Conservation (phyloP, 768 basidiomycete genomes). For the Lactifluus hygrophoroides region DNA sequence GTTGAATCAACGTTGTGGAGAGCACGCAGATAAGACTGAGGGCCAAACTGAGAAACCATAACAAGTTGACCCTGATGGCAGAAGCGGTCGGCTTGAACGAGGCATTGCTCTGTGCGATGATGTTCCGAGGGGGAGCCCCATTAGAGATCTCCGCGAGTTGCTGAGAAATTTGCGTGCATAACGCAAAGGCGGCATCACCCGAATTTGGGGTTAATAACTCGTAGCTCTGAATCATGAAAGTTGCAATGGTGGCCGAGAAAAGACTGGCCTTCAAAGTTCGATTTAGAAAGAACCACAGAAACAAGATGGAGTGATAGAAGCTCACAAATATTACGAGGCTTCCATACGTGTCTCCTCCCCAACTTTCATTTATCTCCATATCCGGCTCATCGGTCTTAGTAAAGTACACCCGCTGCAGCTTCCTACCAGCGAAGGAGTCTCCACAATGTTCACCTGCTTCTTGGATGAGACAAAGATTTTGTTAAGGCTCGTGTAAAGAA, state of each 20-base stretch:
- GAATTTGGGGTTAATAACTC: neutral
- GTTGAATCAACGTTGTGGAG: neutral
- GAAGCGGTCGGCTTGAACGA: neutral
- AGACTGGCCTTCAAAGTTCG: neutral
- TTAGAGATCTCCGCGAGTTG: constrained; percentile 2
- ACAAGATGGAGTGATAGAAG: neutral
- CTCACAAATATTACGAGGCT: constrained; percentile 3
- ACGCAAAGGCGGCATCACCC: neutral
- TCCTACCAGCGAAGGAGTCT: neutral
- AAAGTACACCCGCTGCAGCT: neutral
- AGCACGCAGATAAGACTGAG: constrained; percentile 2
- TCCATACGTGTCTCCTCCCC: neutral
- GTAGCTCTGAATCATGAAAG: constrained; percentile 7
- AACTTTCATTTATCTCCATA: neutral
- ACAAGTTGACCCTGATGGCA: constrained; percentile 5
- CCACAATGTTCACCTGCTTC: neutral
- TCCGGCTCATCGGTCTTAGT: neutral
- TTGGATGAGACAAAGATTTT: neutral
- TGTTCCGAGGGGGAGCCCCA: neutral
- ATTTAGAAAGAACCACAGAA: neutral
- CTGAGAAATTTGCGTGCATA: constrained; percentile 7
- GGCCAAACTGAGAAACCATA: constrained; percentile 8
- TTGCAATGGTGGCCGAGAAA: constrained; percentile 1
- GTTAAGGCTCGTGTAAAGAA: neutral
- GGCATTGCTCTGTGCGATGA: neutral